Evolutionary conservation across 2,329 filamentous ascomycete species (phyloP).

Genomic region (Boeremia exigua): DNA sequence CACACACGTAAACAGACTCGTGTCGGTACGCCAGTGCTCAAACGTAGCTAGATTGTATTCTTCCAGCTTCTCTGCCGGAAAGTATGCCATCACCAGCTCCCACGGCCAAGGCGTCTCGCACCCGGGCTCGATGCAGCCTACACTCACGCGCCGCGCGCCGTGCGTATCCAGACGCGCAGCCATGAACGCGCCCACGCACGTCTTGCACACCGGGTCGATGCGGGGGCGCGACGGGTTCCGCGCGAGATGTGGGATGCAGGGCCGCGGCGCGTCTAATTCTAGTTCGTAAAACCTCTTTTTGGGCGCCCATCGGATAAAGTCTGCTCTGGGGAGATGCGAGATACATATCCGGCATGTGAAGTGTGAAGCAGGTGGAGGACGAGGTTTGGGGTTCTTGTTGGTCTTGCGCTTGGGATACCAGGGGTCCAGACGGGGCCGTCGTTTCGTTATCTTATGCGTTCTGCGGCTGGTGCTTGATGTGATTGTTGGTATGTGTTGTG

Average conservation of each 20-base stretch:
- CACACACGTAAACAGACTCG: conserved; percentile 23
- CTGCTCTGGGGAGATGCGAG: conserved; percentile 18
- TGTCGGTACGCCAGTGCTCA: conserved; percentile 26
- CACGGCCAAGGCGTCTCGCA: conserved; percentile 30
- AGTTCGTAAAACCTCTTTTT: neutral
- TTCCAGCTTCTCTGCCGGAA: conserved; percentile 26
- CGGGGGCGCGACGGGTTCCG: conserved; percentile 25
- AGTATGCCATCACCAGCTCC: conserved; percentile 26
- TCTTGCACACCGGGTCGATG: conserved; percentile 34
- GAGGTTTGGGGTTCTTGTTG: conserved; percentile 16
- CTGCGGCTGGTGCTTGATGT: neutral
- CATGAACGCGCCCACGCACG: conserved; percentile 32
- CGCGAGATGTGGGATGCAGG: conserved; percentile 32
- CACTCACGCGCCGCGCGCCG: conserved; percentile 25
- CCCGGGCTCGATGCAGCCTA: conserved; percentile 33
- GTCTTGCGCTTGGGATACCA: conserved; percentile 32
- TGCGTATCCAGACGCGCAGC: conserved; percentile 29
- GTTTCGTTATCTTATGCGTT: neutral
- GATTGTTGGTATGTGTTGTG: neutral
- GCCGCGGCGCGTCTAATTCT: conserved; percentile 19
- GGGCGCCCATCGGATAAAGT: conserved; percentile 30
- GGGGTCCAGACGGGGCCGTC: conserved; percentile 23
- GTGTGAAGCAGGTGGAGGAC: conserved; percentile 22
- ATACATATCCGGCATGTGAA: conserved; percentile 37
- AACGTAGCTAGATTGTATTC: conserved; percentile 37